Evolutionary conservation across 441 rosid species (phyloP).

Genomic region (Corymbia citriodora): DNA sequence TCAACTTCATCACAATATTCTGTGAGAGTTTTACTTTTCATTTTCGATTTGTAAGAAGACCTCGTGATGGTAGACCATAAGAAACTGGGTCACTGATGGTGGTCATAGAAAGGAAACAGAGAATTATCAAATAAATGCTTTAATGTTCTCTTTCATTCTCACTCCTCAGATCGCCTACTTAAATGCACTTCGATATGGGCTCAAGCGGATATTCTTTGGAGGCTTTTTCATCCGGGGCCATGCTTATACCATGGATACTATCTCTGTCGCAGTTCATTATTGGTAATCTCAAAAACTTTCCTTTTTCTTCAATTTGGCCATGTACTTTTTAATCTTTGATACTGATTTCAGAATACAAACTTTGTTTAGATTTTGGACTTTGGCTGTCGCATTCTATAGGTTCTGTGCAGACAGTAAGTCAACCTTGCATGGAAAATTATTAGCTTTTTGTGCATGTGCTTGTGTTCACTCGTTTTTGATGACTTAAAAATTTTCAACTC

Average conservation of each 20-base stretch:
- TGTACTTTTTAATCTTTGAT: not conserved
- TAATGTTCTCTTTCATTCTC: not conserved
- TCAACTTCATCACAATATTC: not conserved
- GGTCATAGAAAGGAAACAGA: not conserved
- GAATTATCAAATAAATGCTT: not conserved
- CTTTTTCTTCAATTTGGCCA: not conserved
- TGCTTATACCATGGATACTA: conserved; percentile 12
- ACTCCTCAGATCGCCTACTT: conserved; percentile 66
- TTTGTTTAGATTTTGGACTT: not conserved
- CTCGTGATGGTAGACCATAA: not conserved
- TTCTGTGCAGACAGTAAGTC: not conserved
- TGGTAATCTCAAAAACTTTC: not conserved
- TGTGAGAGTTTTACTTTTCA: not conserved
- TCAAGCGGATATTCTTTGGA: conserved; percentile 70
- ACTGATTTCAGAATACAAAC: not conserved
- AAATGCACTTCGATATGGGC: conserved; percentile 88
- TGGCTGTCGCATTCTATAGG: not conserved
- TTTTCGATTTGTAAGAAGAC: not conserved
- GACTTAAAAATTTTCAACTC: not conserved
- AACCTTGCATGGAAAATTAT: not conserved
- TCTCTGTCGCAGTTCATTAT: conserved; percentile 7
- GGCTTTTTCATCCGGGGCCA: conserved; percentile 7
- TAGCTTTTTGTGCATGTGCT: not conserved
- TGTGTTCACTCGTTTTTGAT: not conserved
- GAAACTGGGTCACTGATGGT: not conserved